phyloP scores from a whole-genome alignment of 2,329 filamentous ascomycete species.

The Epichloe sibirici region DNA sequence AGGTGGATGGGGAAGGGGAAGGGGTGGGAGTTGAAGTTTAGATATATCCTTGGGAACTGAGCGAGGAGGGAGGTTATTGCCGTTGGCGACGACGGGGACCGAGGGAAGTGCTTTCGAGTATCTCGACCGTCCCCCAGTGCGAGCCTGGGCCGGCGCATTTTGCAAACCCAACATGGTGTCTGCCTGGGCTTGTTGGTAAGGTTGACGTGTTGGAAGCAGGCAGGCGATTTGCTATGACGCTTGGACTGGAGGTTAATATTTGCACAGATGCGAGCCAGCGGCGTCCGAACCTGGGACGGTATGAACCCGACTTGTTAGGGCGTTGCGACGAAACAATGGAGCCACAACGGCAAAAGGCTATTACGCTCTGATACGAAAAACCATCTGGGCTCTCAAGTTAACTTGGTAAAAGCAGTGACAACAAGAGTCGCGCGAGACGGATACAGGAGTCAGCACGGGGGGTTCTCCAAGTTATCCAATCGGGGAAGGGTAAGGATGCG shows the following conservation, averaged over 20 bases:
- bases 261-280: not conserved
- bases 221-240: no score
- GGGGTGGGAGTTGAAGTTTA: conserved; percentile 10
- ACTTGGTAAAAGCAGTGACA: no score
- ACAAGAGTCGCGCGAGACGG: no score
- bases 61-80: conserved; percentile 10
- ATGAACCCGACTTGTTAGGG: not conserved
- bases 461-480: no score
- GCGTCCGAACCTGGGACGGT: not conserved
- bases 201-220: no score
- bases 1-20: conserved; percentile 15
- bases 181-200: no score
- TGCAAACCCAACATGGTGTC: conserved; percentile 4
- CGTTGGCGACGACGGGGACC: conserved; percentile 25
- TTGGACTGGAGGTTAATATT: no score
- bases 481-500: no score
- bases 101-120: conserved; percentile 47
- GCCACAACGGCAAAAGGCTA: conserved; percentile 24
- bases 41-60: conserved; percentile 13
- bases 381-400: no score
- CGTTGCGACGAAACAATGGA: conserved; percentile 1
- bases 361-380: no score
- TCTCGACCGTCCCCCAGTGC: conserved; percentile 33
- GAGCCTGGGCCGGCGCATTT: not conserved
- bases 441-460: no score